phyloP scores from a whole-genome alignment of 2,329 filamentous ascomycete genomes.

The Endothia cerciana region DNA sequence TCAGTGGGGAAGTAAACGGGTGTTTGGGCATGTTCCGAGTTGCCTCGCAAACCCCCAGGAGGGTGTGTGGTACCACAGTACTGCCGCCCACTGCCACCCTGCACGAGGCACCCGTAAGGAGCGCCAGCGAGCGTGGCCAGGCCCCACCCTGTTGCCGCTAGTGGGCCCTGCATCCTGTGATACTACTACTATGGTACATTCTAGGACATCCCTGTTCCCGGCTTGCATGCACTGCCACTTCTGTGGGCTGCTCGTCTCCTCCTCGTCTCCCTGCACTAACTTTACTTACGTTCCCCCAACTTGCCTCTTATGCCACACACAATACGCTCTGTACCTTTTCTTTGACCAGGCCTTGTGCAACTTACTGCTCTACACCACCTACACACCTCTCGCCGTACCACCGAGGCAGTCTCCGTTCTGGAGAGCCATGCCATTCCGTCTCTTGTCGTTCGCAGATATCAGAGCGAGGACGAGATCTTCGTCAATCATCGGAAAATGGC shows the following conservation, averaged over 20 bases:
- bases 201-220: neutral
- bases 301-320: neutral
- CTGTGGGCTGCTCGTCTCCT: neutral
- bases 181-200: neutral
- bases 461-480: constrained; percentile 14
- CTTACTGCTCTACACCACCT: neutral
- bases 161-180: neutral
- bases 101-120: no score
- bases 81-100: no score
- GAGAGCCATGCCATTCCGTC: constrained; percentile 23
- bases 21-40: no score
- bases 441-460: constrained; percentile 9
- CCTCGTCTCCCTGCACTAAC: neutral
- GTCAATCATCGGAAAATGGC: constrained; percentile 27
- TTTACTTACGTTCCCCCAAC: neutral
- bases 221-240: constrained; percentile 4
- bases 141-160: constrained; percentile 1
- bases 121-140: neutral
- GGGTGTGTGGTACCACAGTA: neutral
- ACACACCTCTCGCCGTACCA: constrained; percentile 9
- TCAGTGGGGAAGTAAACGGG: no score
- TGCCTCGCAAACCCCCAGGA: no score
- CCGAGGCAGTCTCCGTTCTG: constrained; percentile 17
- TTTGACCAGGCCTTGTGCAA: neutral
- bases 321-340: neutral